Evolutionary conservation across 192 early-diverging fungal genomes (phyloP), one percentile per base, ranked within the genome.

Genomic region (Hyaloraphidium curvatum): DNA sequence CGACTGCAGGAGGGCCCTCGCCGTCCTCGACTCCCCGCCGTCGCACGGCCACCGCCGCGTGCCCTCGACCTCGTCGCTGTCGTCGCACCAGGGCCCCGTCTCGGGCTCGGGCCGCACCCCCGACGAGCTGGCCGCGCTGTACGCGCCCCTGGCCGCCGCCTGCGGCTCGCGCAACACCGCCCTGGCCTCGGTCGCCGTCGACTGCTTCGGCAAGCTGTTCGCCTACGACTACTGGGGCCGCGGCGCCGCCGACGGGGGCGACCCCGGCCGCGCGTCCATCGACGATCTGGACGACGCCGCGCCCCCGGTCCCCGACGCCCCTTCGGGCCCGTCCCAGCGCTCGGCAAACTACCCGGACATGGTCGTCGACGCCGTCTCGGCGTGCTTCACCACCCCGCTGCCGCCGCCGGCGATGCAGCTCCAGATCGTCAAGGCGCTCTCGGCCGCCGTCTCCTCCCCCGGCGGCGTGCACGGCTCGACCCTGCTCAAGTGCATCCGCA

Each of bases 351-450:
- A 57, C 35, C 16, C 82, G 51, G 78, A 78, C 13, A 64, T 68
- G 21, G 78, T 87, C 13, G 79, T 91, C 11, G 77, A 76, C 50
- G 73, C 77, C 29, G 81, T 90, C 22, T 84, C 83, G 52, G 72
- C 84, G 50, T 76, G 79, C 41, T 84, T n/a, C n/a, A n/a, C n/a
- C n/a, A n/a, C n/a, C n/a, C n/a, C n/a, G n/a, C n/a, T n/a, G n/a
- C n/a, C n/a, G 0, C 82, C 83, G 51, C 87, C 90, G 22, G 83
- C 78, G 53, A 79, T 95, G 7, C 87, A 91, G 62, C 55, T 91
- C 55, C 91, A 95, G 59, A 83, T 95, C 7, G 76, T 91, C 50
- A 90, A 90, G 67, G 91, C 91, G 1, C 66, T 94, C 28, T 69
- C 86, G 51, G 85, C 82, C 11, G 82, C 89, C 40, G 76, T 87